Percentiles rank a stretch among this genome's conserved stretches.
These are phyloP conservation scores for Thinopyrum elongatum DNA, from an alignment of 176 grass and related monocot genomes.

Conservation along the genomic window DNA sequence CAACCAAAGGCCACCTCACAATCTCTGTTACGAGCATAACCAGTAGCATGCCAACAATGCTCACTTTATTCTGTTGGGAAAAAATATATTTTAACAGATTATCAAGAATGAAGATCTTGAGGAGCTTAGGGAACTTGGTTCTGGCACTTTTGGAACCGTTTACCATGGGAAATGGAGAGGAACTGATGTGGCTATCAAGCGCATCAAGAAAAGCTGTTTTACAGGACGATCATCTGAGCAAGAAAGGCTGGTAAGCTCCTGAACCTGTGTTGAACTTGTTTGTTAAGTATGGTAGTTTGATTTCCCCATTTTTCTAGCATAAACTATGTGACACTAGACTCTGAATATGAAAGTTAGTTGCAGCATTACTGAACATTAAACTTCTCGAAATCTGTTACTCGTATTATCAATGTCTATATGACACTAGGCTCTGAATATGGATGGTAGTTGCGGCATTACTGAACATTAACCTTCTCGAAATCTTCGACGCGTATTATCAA, in stretches of 20 bases:
- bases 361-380: neutral
- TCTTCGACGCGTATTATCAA: neutral
- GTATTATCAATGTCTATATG: no score
- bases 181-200: conserved; percentile 96
- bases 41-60: neutral
- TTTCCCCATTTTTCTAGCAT: neutral
- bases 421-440: no score
- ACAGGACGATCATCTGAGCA: conserved; percentile 87
- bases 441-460: no score
- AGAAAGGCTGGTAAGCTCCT: conserved; percentile 81
- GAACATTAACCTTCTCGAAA: no score
- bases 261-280: neutral
- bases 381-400: neutral
- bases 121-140: conserved; percentile 94
- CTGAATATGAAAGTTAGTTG: neutral
- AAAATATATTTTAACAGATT: conserved; percentile 43
- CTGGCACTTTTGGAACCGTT: conserved; percentile 94
- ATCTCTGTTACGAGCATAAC: neutral
- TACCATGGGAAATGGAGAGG: conserved; percentile 99
- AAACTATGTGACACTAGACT: no score
- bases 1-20: neutral
- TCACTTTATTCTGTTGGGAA: conserved; percentile 9
- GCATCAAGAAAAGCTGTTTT: conserved; percentile 99
- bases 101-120: conserved; percentile 98
- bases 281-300: neutral